These are phyloP conservation scores for Colletotrichum sojae DNA, from an alignment of 2,329 filamentous ascomycete genomes.

Conservation along the genomic window DNA sequence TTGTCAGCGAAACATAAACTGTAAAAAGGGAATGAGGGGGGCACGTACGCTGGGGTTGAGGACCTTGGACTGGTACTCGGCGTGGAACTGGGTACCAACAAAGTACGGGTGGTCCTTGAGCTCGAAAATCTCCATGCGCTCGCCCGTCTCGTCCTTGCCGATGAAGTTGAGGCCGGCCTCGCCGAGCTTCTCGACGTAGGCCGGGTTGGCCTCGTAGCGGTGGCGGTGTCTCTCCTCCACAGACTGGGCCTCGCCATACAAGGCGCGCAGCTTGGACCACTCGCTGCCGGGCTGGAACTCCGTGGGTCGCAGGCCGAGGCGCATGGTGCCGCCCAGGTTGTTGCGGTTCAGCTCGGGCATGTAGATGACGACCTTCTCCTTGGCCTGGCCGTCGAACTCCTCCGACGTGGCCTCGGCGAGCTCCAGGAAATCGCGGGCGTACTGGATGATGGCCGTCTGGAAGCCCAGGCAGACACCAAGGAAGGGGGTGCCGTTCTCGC, in stretches of 20 bases:
- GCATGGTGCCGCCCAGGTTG: slow-evolving; percentile 90
- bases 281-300: slow-evolving; percentile 82
- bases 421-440: slow-evolving; percentile 81
- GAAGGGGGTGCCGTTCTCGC: slow-evolving; percentile 84
- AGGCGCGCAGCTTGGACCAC: slow-evolving; percentile 82
- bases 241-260: slow-evolving; percentile 74
- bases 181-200: slow-evolving; percentile 78
- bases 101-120: slow-evolving; percentile 88
- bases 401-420: slow-evolving; percentile 70
- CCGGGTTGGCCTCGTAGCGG: slow-evolving; percentile 91
- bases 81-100: slow-evolving; percentile 85
- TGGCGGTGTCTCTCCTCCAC: slow-evolving; percentile 87
- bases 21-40: slow-evolving; percentile 58
- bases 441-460: slow-evolving; percentile 94
- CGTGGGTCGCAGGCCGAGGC: slow-evolving; percentile 81
- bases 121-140: slow-evolving; percentile 88
- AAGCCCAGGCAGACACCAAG: slow-evolving; percentile 91
- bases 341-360: slow-evolving; percentile 90
- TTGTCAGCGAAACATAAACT: slow-evolving; percentile 28
- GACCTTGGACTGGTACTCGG: slow-evolving; percentile 86
- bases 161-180: slow-evolving; percentile 80
- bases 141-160: slow-evolving; percentile 83
- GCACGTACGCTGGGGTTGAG: slow-evolving; percentile 70
- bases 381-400: slow-evolving; percentile 68
- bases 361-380: slow-evolving; percentile 83